Evolutionary conservation across 208 protist species (phyloP), one percentile per base, ranked within the genome.

Genomic region (Leishmania tropica): DNA sequence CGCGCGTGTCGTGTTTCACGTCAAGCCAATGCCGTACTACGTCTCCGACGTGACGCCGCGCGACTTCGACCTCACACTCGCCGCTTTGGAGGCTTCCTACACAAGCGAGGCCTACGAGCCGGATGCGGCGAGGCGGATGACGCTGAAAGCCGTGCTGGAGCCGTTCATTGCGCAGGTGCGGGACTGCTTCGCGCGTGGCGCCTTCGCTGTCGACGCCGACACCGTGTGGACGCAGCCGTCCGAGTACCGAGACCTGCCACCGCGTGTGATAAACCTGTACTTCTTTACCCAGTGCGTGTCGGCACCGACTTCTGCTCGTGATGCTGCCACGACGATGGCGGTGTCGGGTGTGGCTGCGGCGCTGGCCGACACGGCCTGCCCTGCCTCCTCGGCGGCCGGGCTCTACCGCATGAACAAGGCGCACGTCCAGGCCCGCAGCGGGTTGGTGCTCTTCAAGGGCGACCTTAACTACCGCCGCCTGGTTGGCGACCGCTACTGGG

Each of bases 391-490:
- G 3, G 78, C 80, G 13, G 75, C 70, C 24, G 86, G 62, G 42
- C 58, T 90, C 19, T 89, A 85, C 79, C 78, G 78, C 48, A 84
- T 85, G 53, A 92, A 92, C 84, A 94, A 93, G 83, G 47, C 76
- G n/a, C 67, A 40, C 17, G 79, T 93, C 56, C 58, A 81, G 17
- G 62, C 92, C 37, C 81, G 81, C 58, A 94, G 84, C 17, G 86
- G 87, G 13, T 83, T 98, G 10, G 92, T 97, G 42, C 83, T 98
- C 58, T 96, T 97, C 83, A 98, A 98, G 79, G 96, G 96, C 5
- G 96, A 98, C 84, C 86, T 98, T 31, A 98, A 98, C 82, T 98
- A 92, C 81, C 94, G 96, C 64, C 93, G 94, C 28, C 86, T 98
- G 51, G 58, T 98, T n/a, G 94, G 94, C 19, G 96, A 98, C 79